A percentile compares a stretch with the other conserved stretches of the same genome.
phyloP scores from a whole-genome alignment of 2,329 filamentous ascomycete species.

The Alternaria gaisen region DNA sequence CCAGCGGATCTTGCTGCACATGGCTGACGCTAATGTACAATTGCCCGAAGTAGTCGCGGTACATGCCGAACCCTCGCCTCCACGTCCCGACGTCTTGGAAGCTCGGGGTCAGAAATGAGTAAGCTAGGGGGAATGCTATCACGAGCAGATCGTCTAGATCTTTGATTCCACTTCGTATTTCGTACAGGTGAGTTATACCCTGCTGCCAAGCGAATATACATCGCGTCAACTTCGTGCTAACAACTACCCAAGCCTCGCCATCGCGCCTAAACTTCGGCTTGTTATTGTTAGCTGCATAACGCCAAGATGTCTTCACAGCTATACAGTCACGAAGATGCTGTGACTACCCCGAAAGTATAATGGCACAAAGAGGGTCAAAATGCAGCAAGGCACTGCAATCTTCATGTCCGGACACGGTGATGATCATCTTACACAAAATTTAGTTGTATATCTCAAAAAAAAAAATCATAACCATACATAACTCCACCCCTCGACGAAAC shows the following conservation, averaged over 20 bases:
- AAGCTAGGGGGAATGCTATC: neutral
- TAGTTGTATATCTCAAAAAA: neutral
- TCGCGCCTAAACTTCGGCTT: neutral
- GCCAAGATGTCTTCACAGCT: neutral
- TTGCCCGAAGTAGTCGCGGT: slow-evolving; percentile 4
- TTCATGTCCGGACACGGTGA: neutral
- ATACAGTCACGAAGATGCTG: neutral
- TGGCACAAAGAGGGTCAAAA: no score
- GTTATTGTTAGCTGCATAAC: neutral
- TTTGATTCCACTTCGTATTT: neutral
- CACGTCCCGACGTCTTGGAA: slow-evolving; percentile 3
- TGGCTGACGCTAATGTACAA: slow-evolving; percentile 1
- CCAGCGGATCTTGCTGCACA: slow-evolving; percentile 2
- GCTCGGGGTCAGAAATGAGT: neutral
- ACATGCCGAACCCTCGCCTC: neutral
- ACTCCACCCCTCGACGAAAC: no score
- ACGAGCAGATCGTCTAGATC: neutral
- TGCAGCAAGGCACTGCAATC: neutral
- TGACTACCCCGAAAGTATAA: no score
- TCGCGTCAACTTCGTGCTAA: neutral
- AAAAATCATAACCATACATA: neutral
- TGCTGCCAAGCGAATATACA: neutral
- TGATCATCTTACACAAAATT: neutral
- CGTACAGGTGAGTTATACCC: neutral
- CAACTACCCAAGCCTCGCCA: neutral